Percentiles rank a stretch among this genome's conserved stretches.
Conservation (phyloP, 2,329 filamentous ascomycete species). For the Ophiocordyceps camponoti-saundersi region DNA sequence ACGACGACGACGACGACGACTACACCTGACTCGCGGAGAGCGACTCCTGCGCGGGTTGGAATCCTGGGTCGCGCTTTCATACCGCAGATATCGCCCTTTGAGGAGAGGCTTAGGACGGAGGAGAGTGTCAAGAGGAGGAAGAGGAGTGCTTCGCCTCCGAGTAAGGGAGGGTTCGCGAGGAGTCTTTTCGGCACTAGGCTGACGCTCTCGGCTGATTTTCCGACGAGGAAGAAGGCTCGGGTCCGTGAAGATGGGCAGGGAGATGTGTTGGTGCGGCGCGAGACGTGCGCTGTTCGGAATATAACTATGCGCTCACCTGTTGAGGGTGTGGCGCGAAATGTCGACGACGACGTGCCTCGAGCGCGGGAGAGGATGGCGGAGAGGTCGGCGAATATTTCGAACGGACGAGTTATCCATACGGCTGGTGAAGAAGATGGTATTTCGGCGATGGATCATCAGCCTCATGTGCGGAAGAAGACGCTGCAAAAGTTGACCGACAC, state of each 20-base stretch:
- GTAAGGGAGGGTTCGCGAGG: slow-evolving; percentile 15
- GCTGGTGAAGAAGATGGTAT: not conserved
- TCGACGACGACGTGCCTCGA: slow-evolving; percentile 2
- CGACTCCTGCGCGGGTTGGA: slow-evolving; percentile 12
- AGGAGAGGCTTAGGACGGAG: slow-evolving; percentile 10
- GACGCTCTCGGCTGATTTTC: slow-evolving; percentile 9
- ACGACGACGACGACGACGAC: slow-evolving; percentile 1
- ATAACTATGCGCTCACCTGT: not conserved
- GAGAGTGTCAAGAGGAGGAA: slow-evolving; percentile 12
- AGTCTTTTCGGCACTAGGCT: slow-evolving; percentile 18
- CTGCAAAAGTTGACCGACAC: not conserved
- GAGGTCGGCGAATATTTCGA: not conserved
- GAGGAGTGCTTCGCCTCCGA: slow-evolving; percentile 13
- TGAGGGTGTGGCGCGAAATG: not conserved
- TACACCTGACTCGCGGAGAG: slow-evolving; percentile 15
- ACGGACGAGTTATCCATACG: not conserved
- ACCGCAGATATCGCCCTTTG: slow-evolving; percentile 16
- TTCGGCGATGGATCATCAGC: not conserved
- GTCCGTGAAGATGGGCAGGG: not conserved
- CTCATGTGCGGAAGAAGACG: not conserved
- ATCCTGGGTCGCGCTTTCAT: slow-evolving; percentile 16
- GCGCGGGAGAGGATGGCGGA: not conserved
- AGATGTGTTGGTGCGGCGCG: not conserved
- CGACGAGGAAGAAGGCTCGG: not conserved
- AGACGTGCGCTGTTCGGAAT: not conserved